A percentile compares a stretch with the other conserved stretches of the same genome.
Evolutionary conservation across 2,329 filamentous ascomycete genomes (phyloP).

Genomic region (Exophiala alcalophila): DNA sequence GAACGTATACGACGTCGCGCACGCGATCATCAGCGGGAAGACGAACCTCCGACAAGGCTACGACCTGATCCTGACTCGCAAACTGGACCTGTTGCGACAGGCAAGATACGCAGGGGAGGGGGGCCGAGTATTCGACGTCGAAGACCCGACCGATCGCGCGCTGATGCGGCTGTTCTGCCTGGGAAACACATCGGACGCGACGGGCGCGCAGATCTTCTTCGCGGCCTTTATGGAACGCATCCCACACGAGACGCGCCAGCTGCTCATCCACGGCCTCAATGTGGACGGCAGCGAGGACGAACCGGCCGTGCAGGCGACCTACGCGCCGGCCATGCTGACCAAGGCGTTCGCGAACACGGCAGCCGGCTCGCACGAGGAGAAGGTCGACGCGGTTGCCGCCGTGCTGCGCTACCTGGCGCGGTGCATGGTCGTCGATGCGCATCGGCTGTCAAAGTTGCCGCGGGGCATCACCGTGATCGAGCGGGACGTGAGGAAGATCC

Average conservation of each 20-base stretch:
- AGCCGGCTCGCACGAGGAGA: slow-evolving; percentile 11
- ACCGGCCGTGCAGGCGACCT: slow-evolving; percentile 38
- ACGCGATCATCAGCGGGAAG: slow-evolving; percentile 29
- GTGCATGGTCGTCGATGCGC: slow-evolving; percentile 11
- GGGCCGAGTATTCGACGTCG: slow-evolving; percentile 30
- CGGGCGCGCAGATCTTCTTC: slow-evolving; percentile 33
- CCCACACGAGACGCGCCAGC: slow-evolving; percentile 16
- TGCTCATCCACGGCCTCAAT: slow-evolving; percentile 35
- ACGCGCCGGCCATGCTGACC: slow-evolving; percentile 38
- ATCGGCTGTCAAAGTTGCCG: slow-evolving; percentile 6
- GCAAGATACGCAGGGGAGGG: slow-evolving; percentile 32
- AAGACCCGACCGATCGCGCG: slow-evolving; percentile 31
- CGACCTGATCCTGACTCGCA: slow-evolving; percentile 33
- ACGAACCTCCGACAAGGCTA: slow-evolving; percentile 33
- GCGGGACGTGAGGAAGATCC: slow-evolving; percentile 23
- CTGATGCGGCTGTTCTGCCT: slow-evolving; percentile 39
- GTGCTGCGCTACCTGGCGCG: slow-evolving; percentile 24
- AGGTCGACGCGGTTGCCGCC: slow-evolving; percentile 16
- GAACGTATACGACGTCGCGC: slow-evolving; percentile 31
- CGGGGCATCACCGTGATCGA: slow-evolving; percentile 23
- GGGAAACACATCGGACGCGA: slow-evolving; percentile 32
- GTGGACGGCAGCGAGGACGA: slow-evolving; percentile 34
- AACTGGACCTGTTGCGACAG: slow-evolving; percentile 28
- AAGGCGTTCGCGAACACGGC: slow-evolving; percentile 25
- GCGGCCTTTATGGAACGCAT: slow-evolving; percentile 30